phyloP scores from a whole-genome alignment of 2,329 filamentous ascomycete genomes.

The Onygenales sp. region DNA sequence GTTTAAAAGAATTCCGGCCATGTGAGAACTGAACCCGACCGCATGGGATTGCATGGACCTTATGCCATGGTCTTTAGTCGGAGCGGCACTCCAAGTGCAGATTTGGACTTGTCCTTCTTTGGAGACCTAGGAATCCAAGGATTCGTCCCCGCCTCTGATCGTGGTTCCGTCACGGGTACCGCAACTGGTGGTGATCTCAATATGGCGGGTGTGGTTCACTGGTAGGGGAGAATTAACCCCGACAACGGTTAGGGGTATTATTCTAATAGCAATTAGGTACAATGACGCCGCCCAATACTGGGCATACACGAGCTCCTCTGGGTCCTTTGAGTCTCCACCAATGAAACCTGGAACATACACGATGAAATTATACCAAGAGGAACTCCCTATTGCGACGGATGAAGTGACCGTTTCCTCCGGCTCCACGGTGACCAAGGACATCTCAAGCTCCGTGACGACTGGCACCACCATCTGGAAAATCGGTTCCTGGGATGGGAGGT shows the following conservation, averaged over 20 bases:
- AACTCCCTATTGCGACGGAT: conserved; percentile 45
- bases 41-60: conserved; percentile 56
- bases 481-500: conserved; percentile 55
- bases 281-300: conserved; percentile 57
- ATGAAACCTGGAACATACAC: conserved; percentile 62
- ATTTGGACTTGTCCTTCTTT: conserved; percentile 51
- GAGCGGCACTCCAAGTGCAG: conserved; percentile 44
- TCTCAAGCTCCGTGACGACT: conserved; percentile 40
- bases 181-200: conserved; percentile 47
- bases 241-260: too few relatives aligned
- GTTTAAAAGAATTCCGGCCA: conserved; percentile 49
- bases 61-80: conserved; percentile 54
- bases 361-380: conserved; percentile 55
- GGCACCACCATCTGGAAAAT: conserved; percentile 53
- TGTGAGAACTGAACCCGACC: conserved; percentile 51
- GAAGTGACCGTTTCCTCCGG: conserved; percentile 44
- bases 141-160: conserved; percentile 46
- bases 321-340: conserved; percentile 52
- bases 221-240: conserved; percentile 26
- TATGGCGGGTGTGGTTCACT: conserved; percentile 53
- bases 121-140: conserved; percentile 47
- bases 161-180: conserved; percentile 53
- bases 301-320: conserved; percentile 46
- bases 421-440: conserved; percentile 39
- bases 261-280: conserved; percentile 22